Base-by-base conservation (phyloP, 495 filamentous ascomycete species). In the Neurospora sp. region DNA sequence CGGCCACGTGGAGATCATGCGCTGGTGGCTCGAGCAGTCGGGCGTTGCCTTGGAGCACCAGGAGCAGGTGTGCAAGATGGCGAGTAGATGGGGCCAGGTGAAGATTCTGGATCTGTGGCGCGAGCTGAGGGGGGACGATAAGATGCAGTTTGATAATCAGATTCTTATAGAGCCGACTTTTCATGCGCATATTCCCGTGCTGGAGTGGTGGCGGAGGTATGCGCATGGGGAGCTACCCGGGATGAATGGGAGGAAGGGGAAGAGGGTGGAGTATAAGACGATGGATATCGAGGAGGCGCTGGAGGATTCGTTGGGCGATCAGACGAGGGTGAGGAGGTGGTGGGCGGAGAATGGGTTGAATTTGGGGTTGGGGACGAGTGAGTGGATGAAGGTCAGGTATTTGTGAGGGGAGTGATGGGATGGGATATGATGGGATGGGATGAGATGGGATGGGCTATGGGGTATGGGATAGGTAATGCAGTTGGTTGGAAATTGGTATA, bases 211-310 rank as follows among this genome's bases (percentile, higher is more conserved):
- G 94, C 92, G 91, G 74, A 81, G 83, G 69, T 92, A 90, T 74
- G 91, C 91, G 0, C 86, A 93, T 46, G 83, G 85, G 10, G 81
- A 85, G 75, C 74, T 85, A 27, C 82, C 82, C 0, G 83, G 77
- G 20, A 84, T 84, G 78, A 79, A 81, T 5, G 82, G 84, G 4
- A 72, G 78, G 6, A 81, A 82, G 62, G 79, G 82, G 7, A 82
- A 85, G 41, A 79, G 82, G 70, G 94, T 97, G 14, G 93, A 97
- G 81, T 98, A 97, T 79, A 95, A 94, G 83, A 96, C 94, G 10
- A 97, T 94, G 76, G 93, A 97, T 83, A 93, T 98, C 75, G 94
- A 97, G 80, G 94, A 97, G 82, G 94, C 94, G 11, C 84, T 98
- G 72, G 94, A 98, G 80, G 94, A 97, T 78, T 90, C 90, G 27